A percentile compares a stretch with the other conserved stretches of the same genome.
phyloP scores from a whole-genome alignment of 208 protist species.

The Leishmania turanica region DNA sequence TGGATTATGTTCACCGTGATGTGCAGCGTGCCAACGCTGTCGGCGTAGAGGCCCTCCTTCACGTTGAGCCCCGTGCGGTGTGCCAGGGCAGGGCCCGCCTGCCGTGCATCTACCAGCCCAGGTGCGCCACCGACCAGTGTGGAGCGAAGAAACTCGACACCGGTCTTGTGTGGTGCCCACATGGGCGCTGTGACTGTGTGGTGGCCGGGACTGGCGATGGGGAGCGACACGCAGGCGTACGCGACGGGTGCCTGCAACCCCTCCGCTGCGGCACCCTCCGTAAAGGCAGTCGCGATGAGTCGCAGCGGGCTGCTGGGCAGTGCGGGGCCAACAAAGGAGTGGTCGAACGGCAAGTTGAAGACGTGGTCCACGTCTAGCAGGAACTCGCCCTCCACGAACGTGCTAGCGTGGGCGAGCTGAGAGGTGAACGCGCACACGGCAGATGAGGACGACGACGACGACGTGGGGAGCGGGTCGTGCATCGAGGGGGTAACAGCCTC shows the following conservation, averaged over 20 bases:
- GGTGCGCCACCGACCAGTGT: slow-evolving; percentile 66
- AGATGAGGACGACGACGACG: slow-evolving; percentile 13
- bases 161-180: slow-evolving; percentile 64
- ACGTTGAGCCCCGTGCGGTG: slow-evolving; percentile 44
- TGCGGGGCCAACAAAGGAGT: slow-evolving; percentile 32
- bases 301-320: slow-evolving; percentile 44
- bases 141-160: slow-evolving; percentile 61
- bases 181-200: slow-evolving; percentile 45
- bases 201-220: slow-evolving; percentile 44
- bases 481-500: background rate
- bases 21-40: slow-evolving; percentile 47
- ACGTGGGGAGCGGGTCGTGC: slow-evolving; percentile 8
- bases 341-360: slow-evolving; percentile 77
- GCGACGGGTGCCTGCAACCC: slow-evolving; percentile 62
- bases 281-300: slow-evolving; percentile 61
- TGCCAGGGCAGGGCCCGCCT: slow-evolving; percentile 31
- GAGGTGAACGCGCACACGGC: slow-evolving; percentile 42
- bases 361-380: slow-evolving; percentile 57
- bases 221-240: slow-evolving; percentile 60
- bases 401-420: slow-evolving; percentile 56
- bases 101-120: slow-evolving; percentile 47
- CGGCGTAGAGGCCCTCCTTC: slow-evolving; percentile 45
- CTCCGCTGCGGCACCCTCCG: slow-evolving; percentile 40
- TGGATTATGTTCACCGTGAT: slow-evolving; percentile 59
- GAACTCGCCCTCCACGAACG: slow-evolving; percentile 46